Evolutionary conservation across 1,284 basidiomycete genomes (phyloP), one percentile per base, ranked within the genome.

Genomic region (Leucoagaricus sp.): DNA sequence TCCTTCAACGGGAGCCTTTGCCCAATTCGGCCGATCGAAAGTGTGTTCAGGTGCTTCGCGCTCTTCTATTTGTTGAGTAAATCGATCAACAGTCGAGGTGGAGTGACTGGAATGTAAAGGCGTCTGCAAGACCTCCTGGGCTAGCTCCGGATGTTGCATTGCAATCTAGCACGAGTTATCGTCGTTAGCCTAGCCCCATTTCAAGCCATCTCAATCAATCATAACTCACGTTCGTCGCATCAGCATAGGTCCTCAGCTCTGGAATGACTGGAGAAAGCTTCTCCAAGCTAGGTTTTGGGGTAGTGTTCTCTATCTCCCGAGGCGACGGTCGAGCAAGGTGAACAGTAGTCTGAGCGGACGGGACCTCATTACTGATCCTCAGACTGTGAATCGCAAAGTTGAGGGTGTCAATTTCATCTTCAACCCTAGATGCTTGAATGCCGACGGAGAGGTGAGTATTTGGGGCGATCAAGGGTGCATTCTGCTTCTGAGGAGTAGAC

Each of bases 161-260:
- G 74, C 73, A 36, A 74, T 64, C 73, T 75, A 53, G 3, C 5
- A 48, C 9, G n/a, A 38, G 36, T n/a, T 38, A 9, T 21, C 41
- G 6, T 26, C 17, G 25, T 51, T 23, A 41, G 36, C 15, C 26
- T 28, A 41, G 36, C 31, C n/a, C 33, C 12, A 19, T n/a, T 21
- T 34, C 19, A 19, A 15, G 28, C 12, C 52, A 28, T 13, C 4
- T 13, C 40, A 34, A 31, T 21, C 17, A 26, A 54, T 21, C 23
- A 33, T 25, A 25, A 60, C 64, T 60, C 63, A 75, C 74, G 62
- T 75, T 74, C 28, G 72, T 68, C 41, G 73, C 72, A 61, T 76
- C 74, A 5, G 72, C 74, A 60, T 74, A 75, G 13, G 72, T 75
- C 33, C 62, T 58, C 40, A 66, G 58, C 29, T 61, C 55, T 51